These are phyloP conservation scores for Exophiala oligosperma DNA, from an alignment of 2,329 filamentous ascomycete species.

Conservation along the genomic window DNA sequence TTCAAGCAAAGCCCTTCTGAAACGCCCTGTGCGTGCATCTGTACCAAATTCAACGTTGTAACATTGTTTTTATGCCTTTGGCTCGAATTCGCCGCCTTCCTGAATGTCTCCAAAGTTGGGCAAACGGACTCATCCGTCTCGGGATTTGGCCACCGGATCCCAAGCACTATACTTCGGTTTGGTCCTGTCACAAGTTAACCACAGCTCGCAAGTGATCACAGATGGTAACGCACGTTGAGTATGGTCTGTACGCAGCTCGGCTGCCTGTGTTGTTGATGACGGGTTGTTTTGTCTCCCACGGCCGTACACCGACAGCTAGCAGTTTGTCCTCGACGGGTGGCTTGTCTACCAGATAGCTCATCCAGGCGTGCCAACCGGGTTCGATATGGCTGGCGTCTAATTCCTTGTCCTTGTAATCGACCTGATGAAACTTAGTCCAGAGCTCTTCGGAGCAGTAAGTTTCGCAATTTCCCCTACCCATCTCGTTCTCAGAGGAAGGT, in stretches of 20 bases:
- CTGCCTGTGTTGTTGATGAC: constrained; percentile 73
- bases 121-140: constrained; percentile 25
- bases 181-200: constrained; percentile 28
- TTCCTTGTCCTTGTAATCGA: constrained; percentile 90
- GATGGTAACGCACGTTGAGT: constrained; percentile 76
- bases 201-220: neutral
- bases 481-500: constrained; percentile 68
- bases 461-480: constrained; percentile 11
- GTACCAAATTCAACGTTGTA: constrained; percentile 15
- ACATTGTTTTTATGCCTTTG: constrained; percentile 5
- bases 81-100: constrained; percentile 11
- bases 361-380: constrained; percentile 97
- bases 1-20: constrained; percentile 5
- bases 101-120: constrained; percentile 9
- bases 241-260: constrained; percentile 83
- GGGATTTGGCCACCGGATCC: constrained; percentile 35
- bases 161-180: constrained; percentile 38
- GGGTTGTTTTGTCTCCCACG: constrained; percentile 75
- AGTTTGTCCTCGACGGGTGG: constrained; percentile 76
- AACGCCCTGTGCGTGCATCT: constrained; percentile 25
- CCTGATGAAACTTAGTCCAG: constrained; percentile 75
- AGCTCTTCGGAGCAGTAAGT: constrained; percentile 56
- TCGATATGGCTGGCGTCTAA: constrained; percentile 68
- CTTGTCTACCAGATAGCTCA: constrained; percentile 88
- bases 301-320: constrained; percentile 64